These are phyloP conservation scores for Pinus taeda DNA, from an alignment of 75 land plant species.

Conservation along the genomic window DNA sequence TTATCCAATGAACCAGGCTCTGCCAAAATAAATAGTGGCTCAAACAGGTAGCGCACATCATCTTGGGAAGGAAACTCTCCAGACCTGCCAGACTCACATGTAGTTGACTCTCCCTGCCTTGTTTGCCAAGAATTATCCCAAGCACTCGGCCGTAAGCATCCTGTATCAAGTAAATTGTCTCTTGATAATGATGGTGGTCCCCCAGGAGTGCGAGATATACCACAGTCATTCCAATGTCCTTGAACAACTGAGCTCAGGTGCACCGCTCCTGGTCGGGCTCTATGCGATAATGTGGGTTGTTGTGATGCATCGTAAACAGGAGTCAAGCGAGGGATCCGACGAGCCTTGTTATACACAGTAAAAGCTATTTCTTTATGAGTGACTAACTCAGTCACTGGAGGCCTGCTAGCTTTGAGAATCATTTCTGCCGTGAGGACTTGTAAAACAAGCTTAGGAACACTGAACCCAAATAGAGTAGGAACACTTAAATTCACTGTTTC, in stretches of 20 bases:
- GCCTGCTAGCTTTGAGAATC: constrained; percentile 62
- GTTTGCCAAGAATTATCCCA: constrained; percentile 79
- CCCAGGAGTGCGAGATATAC: constrained; percentile 46
- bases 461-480: constrained; percentile 64
- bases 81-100: constrained; percentile 37
- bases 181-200: constrained; percentile 25
- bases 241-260: constrained; percentile 43
- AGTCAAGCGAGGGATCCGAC: constrained; percentile 56
- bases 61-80: constrained; percentile 42
- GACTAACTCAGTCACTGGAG: constrained; percentile 45
- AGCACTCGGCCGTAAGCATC: constrained; percentile 36
- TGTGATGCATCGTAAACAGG: constrained; percentile 25
- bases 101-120: constrained; percentile 36
- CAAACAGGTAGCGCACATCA: constrained; percentile 68
- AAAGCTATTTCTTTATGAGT: constrained; percentile 89
- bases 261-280: constrained; percentile 46
- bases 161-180: constrained; percentile 53
- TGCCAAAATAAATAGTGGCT: constrained; percentile 91
- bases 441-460: constrained; percentile 70
- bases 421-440: constrained; percentile 86
- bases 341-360: constrained; percentile 86
- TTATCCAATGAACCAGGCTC: constrained; percentile 69
- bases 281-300: constrained; percentile 33
- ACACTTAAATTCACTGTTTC: constrained; percentile 45
- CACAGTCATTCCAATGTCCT: constrained; percentile 89